These are phyloP conservation scores for Suillus tomentosus DNA, from an alignment of 768 basidiomycete genomes.

Conservation along the genomic window DNA sequence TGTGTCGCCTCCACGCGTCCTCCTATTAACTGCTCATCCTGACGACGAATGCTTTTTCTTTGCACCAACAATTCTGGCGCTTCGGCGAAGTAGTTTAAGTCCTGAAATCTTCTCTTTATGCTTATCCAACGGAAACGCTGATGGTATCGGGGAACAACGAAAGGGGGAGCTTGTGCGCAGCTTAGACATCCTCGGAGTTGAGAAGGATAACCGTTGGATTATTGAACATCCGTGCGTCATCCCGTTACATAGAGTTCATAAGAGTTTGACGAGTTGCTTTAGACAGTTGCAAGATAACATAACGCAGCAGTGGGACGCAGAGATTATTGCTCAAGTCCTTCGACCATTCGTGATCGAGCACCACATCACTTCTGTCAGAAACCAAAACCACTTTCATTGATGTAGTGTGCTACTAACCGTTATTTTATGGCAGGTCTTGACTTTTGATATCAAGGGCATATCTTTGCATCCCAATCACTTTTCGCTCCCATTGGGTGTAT, in stretches of 20 bases:
- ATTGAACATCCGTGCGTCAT: slow-evolving; percentile 71
- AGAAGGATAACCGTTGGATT: slow-evolving; percentile 51
- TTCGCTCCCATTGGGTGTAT: slow-evolving; percentile 62
- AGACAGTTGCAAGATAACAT: slow-evolving; percentile 79
- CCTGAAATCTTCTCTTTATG: slow-evolving; percentile 63
- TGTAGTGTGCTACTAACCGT: slow-evolving; percentile 14
- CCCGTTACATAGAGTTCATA: slow-evolving; percentile 8
- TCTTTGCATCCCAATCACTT: slow-evolving; percentile 89
- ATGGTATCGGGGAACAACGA: slow-evolving; percentile 68
- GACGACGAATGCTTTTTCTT: slow-evolving; percentile 97
- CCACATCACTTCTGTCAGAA: slow-evolving; percentile 63
- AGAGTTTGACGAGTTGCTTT: slow-evolving; percentile 15
- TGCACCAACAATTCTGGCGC: slow-evolving; percentile 72
- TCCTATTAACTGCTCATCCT: slow-evolving; percentile 89
- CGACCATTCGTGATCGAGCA: slow-evolving; percentile 57
- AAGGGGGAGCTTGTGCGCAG: slow-evolving; percentile 60
- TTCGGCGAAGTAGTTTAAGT: slow-evolving; percentile 32
- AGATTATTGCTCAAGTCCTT: slow-evolving; percentile 58
- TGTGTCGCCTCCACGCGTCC: slow-evolving; percentile 33
- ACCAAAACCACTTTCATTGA: slow-evolving; percentile 18
- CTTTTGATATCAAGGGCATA: slow-evolving; percentile 77
- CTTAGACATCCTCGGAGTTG: slow-evolving; percentile 69
- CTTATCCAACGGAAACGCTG: slow-evolving; percentile 77
- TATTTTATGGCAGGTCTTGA: slow-evolving; percentile 64
- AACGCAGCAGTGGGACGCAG: slow-evolving; percentile 61